Evolutionary conservation across 23 red algal species (phyloP).

Genomic region (Gracilaria caudata): DNA sequence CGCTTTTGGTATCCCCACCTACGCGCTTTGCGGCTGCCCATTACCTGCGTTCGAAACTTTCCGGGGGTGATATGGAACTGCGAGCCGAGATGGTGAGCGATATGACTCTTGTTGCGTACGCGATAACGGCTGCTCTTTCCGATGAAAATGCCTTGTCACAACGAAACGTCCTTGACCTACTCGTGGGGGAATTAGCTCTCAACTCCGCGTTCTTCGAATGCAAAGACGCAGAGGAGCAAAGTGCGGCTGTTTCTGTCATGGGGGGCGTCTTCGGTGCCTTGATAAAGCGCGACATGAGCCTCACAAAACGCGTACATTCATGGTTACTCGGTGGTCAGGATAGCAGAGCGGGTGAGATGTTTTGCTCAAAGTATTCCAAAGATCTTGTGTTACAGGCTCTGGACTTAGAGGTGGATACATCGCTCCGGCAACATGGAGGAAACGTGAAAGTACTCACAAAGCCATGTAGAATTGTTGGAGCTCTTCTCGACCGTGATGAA

Average conservation of each 20-base stretch:
- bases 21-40: constrained; percentile 66
- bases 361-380: constrained; percentile 50
- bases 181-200: constrained; percentile 67
- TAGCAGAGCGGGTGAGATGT: constrained; percentile 20
- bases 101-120: constrained; percentile 73
- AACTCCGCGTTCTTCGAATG: constrained; percentile 70
- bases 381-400: constrained; percentile 39
- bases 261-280: constrained; percentile 70
- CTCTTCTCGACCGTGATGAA: constrained; percentile 64
- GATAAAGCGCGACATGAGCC: constrained; percentile 68
- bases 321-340: constrained; percentile 75
- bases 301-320: constrained; percentile 79
- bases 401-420: constrained; percentile 33
- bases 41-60: constrained; percentile 52
- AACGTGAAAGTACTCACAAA: constrained; percentile 31
- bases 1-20: constrained; percentile 64
- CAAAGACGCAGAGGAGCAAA: background rate
- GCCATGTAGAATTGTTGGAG: constrained; percentile 53
- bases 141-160: constrained; percentile 73
- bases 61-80: constrained; percentile 29
- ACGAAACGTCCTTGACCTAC: constrained; percentile 73
- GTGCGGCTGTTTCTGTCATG: constrained; percentile 58
- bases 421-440: constrained; percentile 6
- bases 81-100: constrained; percentile 48
- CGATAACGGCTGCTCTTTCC: constrained; percentile 71